These are phyloP conservation scores for Mycena olivaceomarginata DNA, from an alignment of 768 basidiomycete genomes.

Conservation along the genomic window DNA sequence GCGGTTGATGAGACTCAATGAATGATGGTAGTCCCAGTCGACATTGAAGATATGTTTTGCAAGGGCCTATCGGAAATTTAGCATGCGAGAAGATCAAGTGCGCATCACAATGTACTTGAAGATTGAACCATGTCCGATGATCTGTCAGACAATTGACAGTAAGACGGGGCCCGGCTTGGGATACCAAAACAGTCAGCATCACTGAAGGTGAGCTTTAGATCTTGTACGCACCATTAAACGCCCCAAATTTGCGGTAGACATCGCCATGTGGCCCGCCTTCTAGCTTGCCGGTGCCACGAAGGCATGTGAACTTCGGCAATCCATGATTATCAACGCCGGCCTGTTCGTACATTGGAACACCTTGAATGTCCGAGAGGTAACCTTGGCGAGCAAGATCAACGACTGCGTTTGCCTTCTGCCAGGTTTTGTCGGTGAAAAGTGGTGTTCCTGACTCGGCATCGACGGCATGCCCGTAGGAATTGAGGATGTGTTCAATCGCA, in stretches of 20 bases:
- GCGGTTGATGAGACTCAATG: conserved; percentile 40
- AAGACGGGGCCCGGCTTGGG: conserved; percentile 44
- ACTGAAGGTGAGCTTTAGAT: too few species aligned
- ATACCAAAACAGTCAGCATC: too few species aligned
- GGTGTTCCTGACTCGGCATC: background rate
- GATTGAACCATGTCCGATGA: conserved; percentile 49
- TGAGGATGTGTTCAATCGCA: background rate
- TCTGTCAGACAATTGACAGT: conserved; percentile 49
- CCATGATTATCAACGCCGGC: too few species aligned
- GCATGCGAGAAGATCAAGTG: too few species aligned
- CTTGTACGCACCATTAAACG: conserved; percentile 17
- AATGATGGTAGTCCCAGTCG: conserved; percentile 46
- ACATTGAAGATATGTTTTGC: conserved; percentile 39
- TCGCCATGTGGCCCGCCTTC: conserved; percentile 52
- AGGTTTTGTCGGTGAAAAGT: background rate
- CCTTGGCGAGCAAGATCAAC: background rate
- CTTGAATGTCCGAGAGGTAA: too few species aligned
- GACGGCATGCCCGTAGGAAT: background rate
- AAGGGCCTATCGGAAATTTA: conserved; percentile 24
- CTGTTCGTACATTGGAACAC: too few species aligned
- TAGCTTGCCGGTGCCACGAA: conserved; percentile 42
- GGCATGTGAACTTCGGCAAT: background rate
- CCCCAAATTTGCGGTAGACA: conserved; percentile 37
- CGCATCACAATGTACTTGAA: conserved; percentile 29
- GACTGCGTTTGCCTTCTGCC: background rate